Evolutionary conservation across 768 basidiomycete species (phyloP).

Genomic region (Mycena galopus): DNA sequence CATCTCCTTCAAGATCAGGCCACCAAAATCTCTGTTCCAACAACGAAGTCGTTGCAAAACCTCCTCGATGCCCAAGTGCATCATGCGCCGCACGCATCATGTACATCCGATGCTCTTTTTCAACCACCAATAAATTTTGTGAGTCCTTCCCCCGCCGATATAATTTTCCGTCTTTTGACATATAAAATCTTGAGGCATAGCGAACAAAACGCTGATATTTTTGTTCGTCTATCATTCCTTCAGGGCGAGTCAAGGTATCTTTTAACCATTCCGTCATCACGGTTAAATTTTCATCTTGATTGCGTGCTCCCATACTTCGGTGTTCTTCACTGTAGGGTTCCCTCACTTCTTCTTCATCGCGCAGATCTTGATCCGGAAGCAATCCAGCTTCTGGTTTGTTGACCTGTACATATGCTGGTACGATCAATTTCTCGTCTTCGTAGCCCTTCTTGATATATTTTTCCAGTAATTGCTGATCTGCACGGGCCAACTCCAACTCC

Average conservation of each 20-base stretch:
- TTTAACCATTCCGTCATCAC: not conserved
- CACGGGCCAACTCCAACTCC: constrained; percentile 6
- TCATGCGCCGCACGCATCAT: not conserved
- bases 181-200: not conserved
- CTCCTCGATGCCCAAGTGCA: not conserved
- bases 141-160: not conserved
- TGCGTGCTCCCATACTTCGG: not conserved
- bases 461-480: not conserved
- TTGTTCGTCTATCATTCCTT: too few species aligned
- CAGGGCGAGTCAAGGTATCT: not conserved
- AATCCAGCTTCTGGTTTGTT: not conserved
- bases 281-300: not conserved
- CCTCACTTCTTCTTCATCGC: not conserved
- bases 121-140: not conserved
- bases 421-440: not conserved
- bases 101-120: not conserved
- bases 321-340: not conserved
- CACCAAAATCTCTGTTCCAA: not conserved
- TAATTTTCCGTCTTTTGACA: not conserved
- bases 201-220: constrained; percentile 4
- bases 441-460: not conserved
- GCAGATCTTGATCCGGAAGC: constrained; percentile 4
- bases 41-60: not conserved
- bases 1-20: not conserved
- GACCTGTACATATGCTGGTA: constrained; percentile 15